These are phyloP conservation scores for Periconia sp. DNA, from an alignment of 2,329 filamentous ascomycete genomes.

Conservation along the genomic window DNA sequence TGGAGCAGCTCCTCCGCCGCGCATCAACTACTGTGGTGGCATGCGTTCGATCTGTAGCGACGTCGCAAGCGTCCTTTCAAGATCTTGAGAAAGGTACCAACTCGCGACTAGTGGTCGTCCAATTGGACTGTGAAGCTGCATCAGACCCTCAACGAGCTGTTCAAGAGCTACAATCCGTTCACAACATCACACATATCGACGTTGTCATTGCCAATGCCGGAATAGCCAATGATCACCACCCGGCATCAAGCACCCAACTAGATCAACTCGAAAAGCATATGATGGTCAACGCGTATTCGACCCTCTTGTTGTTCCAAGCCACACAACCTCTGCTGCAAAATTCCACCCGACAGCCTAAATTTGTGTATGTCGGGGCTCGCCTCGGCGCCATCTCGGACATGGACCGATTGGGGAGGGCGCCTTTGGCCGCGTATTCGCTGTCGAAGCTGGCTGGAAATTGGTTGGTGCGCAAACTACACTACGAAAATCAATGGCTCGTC, in stretches of 20 bases:
- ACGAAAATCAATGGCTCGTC: conserved; percentile 3
- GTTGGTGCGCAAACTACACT: conserved; percentile 2
- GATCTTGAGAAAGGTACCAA: background rate
- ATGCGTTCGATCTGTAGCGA: conserved; percentile 5
- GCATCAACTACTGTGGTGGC: conserved; percentile 5
- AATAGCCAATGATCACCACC: conserved; percentile 3
- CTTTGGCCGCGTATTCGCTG: conserved; percentile 1
- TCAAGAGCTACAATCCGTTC: conserved; percentile 5
- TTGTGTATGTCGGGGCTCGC: conserved; percentile 6
- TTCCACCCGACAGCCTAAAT: background rate
- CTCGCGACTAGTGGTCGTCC: conserved; percentile 2
- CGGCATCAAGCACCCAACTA: conserved; percentile 3
- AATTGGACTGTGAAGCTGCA: conserved; percentile 2
- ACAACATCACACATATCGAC: conserved; percentile 7
- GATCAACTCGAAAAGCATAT: conserved; percentile 6
- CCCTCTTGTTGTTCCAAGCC: conserved; percentile 5
- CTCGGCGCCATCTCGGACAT: conserved; percentile 3
- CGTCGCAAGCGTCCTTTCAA: conserved; percentile 6
- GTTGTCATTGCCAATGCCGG: conserved; percentile 9
- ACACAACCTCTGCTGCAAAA: conserved; percentile 5
- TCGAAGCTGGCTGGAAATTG: conserved; percentile 6
- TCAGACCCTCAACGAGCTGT: conserved; percentile 3
- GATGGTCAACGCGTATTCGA: conserved; percentile 4
- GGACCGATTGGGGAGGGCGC: no score
- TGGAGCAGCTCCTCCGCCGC: conserved; percentile 6